These are phyloP conservation scores for Penicillium dipodomyicola DNA, from an alignment of 495 filamentous ascomycete genomes.

Conservation along the genomic window DNA sequence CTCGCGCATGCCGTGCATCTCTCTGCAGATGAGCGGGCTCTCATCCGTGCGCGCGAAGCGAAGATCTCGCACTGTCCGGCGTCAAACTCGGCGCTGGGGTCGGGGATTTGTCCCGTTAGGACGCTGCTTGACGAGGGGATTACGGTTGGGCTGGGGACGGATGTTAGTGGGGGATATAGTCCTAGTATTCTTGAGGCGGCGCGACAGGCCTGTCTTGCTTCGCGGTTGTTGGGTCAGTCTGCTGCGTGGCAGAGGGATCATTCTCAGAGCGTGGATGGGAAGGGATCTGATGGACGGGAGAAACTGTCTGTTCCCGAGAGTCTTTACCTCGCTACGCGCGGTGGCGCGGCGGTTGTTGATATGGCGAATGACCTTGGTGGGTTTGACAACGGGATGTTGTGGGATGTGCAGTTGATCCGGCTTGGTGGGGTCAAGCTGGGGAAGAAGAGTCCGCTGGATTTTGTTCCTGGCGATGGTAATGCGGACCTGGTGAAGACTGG, in stretches of 20 bases:
- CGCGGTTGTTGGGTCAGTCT: constrained; percentile 45
- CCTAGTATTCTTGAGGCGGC: constrained; percentile 75
- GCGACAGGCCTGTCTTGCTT: constrained; percentile 73
- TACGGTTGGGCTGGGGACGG: constrained; percentile 80
- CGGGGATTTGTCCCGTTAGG: constrained; percentile 70
- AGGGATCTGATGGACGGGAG: constrained; percentile 20
- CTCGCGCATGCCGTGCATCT: constrained; percentile 87
- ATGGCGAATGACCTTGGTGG: constrained; percentile 64
- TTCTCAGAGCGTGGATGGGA: not conserved
- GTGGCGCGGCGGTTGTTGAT: constrained; percentile 76
- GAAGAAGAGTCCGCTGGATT: constrained; percentile 12
- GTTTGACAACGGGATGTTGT: constrained; percentile 84
- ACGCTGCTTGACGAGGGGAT: constrained; percentile 71
- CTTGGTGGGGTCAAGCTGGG: constrained; percentile 42
- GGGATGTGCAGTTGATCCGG: constrained; percentile 80
- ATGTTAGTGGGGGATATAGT: constrained; percentile 83
- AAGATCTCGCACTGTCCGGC: constrained; percentile 85
- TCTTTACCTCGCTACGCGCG: constrained; percentile 79
- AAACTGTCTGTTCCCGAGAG: constrained; percentile 82
- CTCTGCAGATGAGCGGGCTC: constrained; percentile 54
- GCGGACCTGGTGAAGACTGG: constrained; percentile 17
- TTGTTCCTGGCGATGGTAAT: not conserved
- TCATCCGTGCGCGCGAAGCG: constrained; percentile 58
- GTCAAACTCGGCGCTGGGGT: constrained; percentile 75
- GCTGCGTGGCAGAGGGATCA: constrained; percentile 6